Percentiles rank a stretch among this genome's conserved stretches.
Conservation (phyloP, 192 early-diverging fungal species). For the Coemansia sp. region DNA sequence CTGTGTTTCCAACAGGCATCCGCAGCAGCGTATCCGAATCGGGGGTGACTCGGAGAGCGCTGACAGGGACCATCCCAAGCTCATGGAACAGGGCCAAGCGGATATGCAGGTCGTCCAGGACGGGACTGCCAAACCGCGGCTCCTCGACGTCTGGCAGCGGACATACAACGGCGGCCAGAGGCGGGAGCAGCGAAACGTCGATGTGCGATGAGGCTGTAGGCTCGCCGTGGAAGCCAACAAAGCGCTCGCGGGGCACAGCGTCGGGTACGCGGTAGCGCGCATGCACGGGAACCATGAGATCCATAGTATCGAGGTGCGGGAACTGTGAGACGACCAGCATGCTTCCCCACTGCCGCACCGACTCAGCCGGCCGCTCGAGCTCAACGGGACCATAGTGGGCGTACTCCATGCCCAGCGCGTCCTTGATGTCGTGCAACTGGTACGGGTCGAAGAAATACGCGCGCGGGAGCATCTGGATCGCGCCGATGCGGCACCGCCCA, state of each 20-base stretch:
- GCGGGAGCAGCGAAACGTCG: conserved; percentile 32
- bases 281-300: conserved; percentile 33
- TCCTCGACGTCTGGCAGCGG: neutral
- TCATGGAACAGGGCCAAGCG: conserved; percentile 41
- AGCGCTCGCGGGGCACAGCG: conserved; percentile 1
- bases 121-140: neutral
- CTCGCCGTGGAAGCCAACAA: conserved; percentile 41
- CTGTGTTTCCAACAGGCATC: conserved; percentile 32
- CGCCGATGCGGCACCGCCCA: conserved; percentile 20
- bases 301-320: conserved; percentile 10
- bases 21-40: conserved; percentile 40
- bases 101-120: conserved; percentile 20
- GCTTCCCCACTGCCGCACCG: conserved; percentile 44
- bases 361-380: conserved; percentile 46
- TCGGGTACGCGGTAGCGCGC: conserved; percentile 37
- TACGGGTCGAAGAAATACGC: conserved; percentile 53
- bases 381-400: conserved; percentile 32
- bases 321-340: conserved; percentile 23
- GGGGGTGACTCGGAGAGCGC: conserved; percentile 16
- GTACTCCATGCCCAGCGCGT: conserved; percentile 9
- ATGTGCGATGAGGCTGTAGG: conserved; percentile 29
- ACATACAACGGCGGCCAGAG: conserved; percentile 36
- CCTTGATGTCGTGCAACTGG: conserved; percentile 28
- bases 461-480: conserved; percentile 23
- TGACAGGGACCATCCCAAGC: conserved; percentile 28